A percentile compares a stretch with the other conserved stretches of the same genome.
phyloP scores from a whole-genome alignment of 495 filamentous ascomycete species.

The Tuber microsphaerosporum region DNA sequence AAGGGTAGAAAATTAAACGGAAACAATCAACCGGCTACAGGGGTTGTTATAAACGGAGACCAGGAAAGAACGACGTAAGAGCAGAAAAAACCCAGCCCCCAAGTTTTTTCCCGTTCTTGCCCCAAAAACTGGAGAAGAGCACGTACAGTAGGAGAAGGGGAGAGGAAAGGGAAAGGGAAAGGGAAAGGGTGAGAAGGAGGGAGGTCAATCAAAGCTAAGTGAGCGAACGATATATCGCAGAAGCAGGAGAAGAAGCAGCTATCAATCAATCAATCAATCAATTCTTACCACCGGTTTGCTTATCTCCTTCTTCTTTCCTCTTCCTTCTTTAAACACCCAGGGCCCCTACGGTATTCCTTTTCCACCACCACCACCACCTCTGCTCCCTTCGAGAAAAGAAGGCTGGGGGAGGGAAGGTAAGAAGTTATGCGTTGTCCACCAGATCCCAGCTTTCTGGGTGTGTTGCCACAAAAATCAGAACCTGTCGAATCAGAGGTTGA shows the following conservation, averaged over 20 bases:
- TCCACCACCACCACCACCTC: neutral
- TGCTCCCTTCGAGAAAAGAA: conserved; percentile 7
- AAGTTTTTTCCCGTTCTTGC: conserved; percentile 17
- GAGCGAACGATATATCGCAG: neutral
- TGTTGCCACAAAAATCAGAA: conserved; percentile 2
- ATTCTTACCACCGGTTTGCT: neutral
- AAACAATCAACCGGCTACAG: conserved; percentile 4
- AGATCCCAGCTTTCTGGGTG: conserved; percentile 28
- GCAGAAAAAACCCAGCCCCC: conserved; percentile 28
- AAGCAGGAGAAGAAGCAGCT: neutral
- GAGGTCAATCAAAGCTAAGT: neutral
- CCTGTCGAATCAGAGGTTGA: conserved; percentile 17
- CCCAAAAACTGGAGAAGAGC: conserved; percentile 16
- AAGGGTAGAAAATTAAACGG: conserved; percentile 3
- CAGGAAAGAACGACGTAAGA: conserved; percentile 19
- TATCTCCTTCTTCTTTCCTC: conserved; percentile 2
- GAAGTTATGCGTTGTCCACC: conserved; percentile 35
- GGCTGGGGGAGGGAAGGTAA: conserved; percentile 19
- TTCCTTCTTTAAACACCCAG: neutral
- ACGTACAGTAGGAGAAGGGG: neutral
- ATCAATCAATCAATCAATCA: neutral
- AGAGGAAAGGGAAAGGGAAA: neutral
- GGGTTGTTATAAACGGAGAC: conserved; percentile 5
- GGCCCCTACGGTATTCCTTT: neutral
- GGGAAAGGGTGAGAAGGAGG: neutral